These are phyloP conservation scores for Firmiana major DNA, from an alignment of 345 rosid genomes.

Conservation along the genomic window DNA sequence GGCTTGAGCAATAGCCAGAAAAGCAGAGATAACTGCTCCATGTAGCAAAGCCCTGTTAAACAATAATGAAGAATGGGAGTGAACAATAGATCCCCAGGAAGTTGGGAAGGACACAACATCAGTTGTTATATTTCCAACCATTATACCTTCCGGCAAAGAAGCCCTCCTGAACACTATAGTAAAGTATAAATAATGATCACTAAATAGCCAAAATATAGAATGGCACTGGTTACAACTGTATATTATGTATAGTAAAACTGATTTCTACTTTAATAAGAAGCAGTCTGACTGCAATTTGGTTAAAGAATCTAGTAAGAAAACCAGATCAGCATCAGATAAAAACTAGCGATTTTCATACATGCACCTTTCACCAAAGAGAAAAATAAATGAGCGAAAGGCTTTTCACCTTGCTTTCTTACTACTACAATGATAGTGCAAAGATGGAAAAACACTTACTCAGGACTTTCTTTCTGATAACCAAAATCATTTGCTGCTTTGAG, in stretches of 20 bases:
- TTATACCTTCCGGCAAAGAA: neutral
- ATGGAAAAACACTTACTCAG: conserved; percentile 65
- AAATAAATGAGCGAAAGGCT: neutral
- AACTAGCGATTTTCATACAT: neutral
- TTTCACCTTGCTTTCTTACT: neutral
- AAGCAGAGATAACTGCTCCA: conserved; percentile 87
- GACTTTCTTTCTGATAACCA: conserved; percentile 89
- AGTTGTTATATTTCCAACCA: neutral
- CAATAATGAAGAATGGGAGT: neutral
- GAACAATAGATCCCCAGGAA: neutral
- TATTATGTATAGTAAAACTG: neutral
- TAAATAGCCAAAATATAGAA: neutral
- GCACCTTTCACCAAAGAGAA: neutral
- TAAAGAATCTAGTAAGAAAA: neutral
- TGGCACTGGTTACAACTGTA: neutral
- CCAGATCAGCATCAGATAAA: neutral
- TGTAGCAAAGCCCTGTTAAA: conserved; percentile 73
- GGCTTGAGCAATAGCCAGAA: conserved; percentile 91
- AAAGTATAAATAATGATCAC: neutral
- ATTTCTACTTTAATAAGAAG: neutral
- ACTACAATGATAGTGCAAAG: neutral
- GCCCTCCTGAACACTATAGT: conserved; percentile 3
- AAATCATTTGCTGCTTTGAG: conserved; percentile 91
- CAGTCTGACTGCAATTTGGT: neutral
- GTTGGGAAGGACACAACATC: neutral